Evolutionary conservation across 1,139 yeast genomes (phyloP).

Genomic region (Hemisphaericaspora xylofermentans): DNA sequence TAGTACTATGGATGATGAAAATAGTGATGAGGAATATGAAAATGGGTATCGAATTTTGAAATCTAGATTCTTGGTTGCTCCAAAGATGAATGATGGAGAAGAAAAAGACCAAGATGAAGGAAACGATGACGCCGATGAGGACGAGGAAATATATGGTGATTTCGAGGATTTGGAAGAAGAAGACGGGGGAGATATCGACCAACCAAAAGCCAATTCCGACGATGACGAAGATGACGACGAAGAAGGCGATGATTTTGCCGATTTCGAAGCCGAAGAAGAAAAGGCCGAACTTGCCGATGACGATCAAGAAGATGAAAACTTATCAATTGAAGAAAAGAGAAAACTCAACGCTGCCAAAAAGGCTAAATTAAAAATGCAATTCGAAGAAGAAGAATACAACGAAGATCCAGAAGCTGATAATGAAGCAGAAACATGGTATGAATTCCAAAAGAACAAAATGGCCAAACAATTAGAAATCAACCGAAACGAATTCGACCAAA

Average conservation of each 20-base stretch:
- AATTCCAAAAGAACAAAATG: conserved; percentile 93
- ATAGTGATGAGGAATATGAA: conserved; percentile 41
- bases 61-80: conserved; percentile 67
- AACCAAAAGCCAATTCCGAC: conserved; percentile 19
- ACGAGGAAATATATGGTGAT: conserved; percentile 9
- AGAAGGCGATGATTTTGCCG: conserved; percentile 48
- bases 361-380: conserved; percentile 82
- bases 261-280: conserved; percentile 52
- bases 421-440: conserved; percentile 95
- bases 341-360: conserved; percentile 83
- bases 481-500: conserved; percentile 68
- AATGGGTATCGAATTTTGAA: conserved; percentile 50
- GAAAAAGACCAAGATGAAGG: conserved; percentile 39
- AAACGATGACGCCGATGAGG: conserved; percentile 31
- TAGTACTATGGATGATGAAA: conserved; percentile 25
- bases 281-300: conserved; percentile 31
- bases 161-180: conserved; percentile 10
- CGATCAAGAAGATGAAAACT: conserved; percentile 37
- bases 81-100: conserved; percentile 47
- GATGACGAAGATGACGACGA: conserved; percentile 26
- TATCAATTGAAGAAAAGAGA: conserved; percentile 68
- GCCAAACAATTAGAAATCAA: conserved; percentile 95
- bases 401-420: conserved; percentile 75
- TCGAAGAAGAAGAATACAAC: conserved; percentile 86
- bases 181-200: conserved; percentile 10